Evolutionary conservation across 768 basidiomycete genomes (phyloP).

Genomic region (Coprinopsis cinerea): DNA sequence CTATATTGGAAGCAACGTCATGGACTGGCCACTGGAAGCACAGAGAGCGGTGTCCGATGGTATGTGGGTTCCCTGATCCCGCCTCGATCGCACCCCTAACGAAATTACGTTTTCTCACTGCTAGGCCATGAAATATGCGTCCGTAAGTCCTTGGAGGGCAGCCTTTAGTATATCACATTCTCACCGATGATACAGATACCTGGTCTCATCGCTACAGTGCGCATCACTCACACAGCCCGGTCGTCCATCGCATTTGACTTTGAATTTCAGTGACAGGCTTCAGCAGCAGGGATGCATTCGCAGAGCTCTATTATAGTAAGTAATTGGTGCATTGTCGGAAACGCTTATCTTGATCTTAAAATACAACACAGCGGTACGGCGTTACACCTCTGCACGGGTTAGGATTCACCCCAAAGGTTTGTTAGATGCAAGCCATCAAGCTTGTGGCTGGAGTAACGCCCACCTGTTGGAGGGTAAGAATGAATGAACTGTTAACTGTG

Average conservation of each 20-base stretch:
- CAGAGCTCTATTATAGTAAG: slow-evolving; percentile 72
- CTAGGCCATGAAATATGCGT: slow-evolving; percentile 56
- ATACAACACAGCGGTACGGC: slow-evolving; percentile 18
- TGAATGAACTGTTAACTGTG: not conserved
- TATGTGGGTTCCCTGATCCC: slow-evolving; percentile 12
- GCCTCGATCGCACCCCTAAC: not conserved
- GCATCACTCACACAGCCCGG: slow-evolving; percentile 8
- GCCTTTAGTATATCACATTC: not conserved
- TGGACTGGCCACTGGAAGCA: slow-evolving; percentile 51
- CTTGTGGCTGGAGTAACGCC: slow-evolving; percentile 51
- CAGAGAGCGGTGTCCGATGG: slow-evolving; percentile 48
- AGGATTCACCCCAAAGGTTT: not conserved
- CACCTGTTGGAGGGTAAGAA: slow-evolving; percentile 51
- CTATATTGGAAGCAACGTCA: slow-evolving; percentile 54
- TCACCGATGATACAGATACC: slow-evolving; percentile 30
- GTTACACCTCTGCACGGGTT: not conserved
- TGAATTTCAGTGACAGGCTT: slow-evolving; percentile 45
- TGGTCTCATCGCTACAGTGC: slow-evolving; percentile 54
- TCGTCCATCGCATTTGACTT: not conserved
- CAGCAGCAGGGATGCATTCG: slow-evolving; percentile 60
- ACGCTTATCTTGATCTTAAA: no score
- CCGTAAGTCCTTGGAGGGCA: slow-evolving; percentile 34
- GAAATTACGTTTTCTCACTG: not conserved
- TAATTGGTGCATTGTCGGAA: slow-evolving; percentile 2
- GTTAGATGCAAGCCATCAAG: slow-evolving; percentile 48